Evolutionary conservation across 2,329 filamentous ascomycete genomes (phyloP).

Genomic region (Fusarium albidum): DNA sequence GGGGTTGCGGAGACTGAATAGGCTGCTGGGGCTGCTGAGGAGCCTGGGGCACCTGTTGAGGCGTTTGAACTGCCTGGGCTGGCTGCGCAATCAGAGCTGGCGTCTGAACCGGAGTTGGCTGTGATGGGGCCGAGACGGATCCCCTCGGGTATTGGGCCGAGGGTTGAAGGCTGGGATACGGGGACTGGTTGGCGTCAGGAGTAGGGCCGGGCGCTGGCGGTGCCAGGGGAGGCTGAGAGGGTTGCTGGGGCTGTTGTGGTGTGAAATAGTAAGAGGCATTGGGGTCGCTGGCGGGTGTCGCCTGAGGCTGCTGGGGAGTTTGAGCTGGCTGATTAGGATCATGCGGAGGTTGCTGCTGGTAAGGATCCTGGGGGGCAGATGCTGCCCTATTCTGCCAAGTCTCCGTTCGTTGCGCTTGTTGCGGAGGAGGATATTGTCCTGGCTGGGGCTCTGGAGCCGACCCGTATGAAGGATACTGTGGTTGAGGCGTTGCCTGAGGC

Average conservation of each 20-base stretch:
- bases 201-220: conserved; percentile 50
- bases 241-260: conserved; percentile 47
- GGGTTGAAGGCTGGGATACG: conserved; percentile 62
- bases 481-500: conserved; percentile 42
- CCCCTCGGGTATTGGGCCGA: conserved; percentile 54
- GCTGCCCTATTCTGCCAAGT: conserved; percentile 59
- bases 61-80: conserved; percentile 41
- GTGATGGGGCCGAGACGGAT: conserved; percentile 48
- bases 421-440: conserved; percentile 55
- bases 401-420: conserved; percentile 57
- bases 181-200: conserved; percentile 55
- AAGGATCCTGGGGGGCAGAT: conserved; percentile 46
- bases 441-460: conserved; percentile 51
- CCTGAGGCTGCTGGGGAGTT: conserved; percentile 41
- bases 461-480: conserved; percentile 54
- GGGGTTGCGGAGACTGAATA: conserved; percentile 39
- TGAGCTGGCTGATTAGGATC: conserved; percentile 41
- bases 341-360: conserved; percentile 38
- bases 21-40: conserved; percentile 44
- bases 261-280: conserved; percentile 67
- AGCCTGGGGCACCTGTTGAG: conserved; percentile 37
- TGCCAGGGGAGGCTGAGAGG: conserved; percentile 44
- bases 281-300: conserved; percentile 54
- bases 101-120: conserved; percentile 44
- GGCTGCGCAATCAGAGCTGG: conserved; percentile 33